Evolutionary conservation across 305 asterid species (phyloP).

Genomic region (Fraxinus velutina): DNA sequence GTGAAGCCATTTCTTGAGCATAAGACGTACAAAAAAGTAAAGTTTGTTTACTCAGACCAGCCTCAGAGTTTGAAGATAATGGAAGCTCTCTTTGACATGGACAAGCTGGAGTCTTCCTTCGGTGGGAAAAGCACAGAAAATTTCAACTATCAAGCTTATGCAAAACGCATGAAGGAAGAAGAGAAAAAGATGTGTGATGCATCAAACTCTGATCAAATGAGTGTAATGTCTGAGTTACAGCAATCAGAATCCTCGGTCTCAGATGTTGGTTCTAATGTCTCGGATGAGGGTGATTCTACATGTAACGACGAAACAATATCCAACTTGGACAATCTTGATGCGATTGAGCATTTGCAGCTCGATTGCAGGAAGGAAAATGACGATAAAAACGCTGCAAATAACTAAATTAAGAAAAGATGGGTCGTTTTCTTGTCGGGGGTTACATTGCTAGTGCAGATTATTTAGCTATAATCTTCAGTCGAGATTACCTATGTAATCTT

Average conservation of each 20-base stretch:
- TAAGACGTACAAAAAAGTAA: conserved; percentile 59
- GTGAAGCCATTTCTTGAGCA: conserved; percentile 67
- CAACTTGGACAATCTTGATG: conserved; percentile 26
- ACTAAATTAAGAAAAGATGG: conserved; percentile 8
- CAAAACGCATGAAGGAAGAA: conserved; percentile 50
- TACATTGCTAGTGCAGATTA: neutral
- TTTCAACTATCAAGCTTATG: conserved; percentile 40
- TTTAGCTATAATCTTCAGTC: neutral
- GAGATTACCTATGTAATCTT: neutral
- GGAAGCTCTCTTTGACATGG: conserved; percentile 54
- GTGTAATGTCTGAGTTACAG: conserved; percentile 20
- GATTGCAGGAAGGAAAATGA: conserved; percentile 15
- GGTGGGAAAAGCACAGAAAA: conserved; percentile 41
- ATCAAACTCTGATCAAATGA: conserved; percentile 27
- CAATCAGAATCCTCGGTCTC: conserved; percentile 25
- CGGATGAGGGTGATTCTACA: conserved; percentile 37
- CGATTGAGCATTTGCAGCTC: conserved; percentile 23
- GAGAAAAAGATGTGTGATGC: conserved; percentile 36
- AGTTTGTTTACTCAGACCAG: conserved; percentile 50
- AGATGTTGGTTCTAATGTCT: conserved; percentile 32
- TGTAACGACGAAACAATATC: conserved; percentile 24
- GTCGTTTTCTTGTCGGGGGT: neutral
- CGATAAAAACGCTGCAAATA: neutral
- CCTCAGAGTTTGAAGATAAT: conserved; percentile 45
- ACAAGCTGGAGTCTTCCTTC: conserved; percentile 42